These are phyloP conservation scores for Yarrowia galli DNA, from an alignment of 1,139 yeast species.

Conservation along the genomic window DNA sequence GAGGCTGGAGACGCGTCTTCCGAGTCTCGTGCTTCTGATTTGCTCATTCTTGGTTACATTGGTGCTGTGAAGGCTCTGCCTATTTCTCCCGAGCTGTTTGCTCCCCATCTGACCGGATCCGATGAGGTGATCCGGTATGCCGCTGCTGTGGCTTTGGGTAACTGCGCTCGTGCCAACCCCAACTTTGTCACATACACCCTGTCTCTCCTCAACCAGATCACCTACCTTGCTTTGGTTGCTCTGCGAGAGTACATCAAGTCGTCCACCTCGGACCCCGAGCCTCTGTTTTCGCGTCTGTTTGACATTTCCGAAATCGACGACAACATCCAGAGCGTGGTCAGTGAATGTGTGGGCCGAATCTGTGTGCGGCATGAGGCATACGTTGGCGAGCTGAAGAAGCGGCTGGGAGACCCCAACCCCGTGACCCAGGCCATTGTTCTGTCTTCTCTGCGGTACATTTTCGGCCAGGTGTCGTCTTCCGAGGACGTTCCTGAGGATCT, in stretches of 20 bases:
- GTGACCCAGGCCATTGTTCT: conserved; percentile 41
- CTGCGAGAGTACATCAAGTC: conserved; percentile 33
- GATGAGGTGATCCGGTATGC: conserved; percentile 32
- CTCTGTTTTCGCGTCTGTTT: conserved; percentile 17
- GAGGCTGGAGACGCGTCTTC: conserved; percentile 1
- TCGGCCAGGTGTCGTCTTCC: conserved; percentile 40
- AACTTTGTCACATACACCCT: conserved; percentile 8
- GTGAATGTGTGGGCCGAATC: conserved; percentile 39
- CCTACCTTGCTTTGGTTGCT: conserved; percentile 28
- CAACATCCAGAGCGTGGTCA: conserved; percentile 26
- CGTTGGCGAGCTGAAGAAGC: conserved; percentile 24
- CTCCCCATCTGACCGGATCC: conserved; percentile 1
- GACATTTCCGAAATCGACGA: conserved; percentile 31
- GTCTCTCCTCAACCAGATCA: conserved; percentile 14
- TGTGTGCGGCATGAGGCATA: conserved; percentile 31
- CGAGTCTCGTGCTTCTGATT: conserved; percentile 6
- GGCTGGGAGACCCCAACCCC: conserved; percentile 40
- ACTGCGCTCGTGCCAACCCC: conserved; percentile 31
- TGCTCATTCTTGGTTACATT: conserved; percentile 30
- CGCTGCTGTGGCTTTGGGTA: conserved; percentile 35
- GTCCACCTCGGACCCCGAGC: conserved; percentile 10
- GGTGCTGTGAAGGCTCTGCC: conserved; percentile 21
- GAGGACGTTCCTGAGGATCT: conserved; percentile 28
- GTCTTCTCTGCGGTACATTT: conserved; percentile 42
- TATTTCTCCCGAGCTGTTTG: conserved; percentile 22